Percentiles rank a stretch among this genome's conserved stretches.
These are phyloP conservation scores for Trichoderma asperelloides DNA, from an alignment of 495 filamentous ascomycete genomes.

Conservation along the genomic window DNA sequence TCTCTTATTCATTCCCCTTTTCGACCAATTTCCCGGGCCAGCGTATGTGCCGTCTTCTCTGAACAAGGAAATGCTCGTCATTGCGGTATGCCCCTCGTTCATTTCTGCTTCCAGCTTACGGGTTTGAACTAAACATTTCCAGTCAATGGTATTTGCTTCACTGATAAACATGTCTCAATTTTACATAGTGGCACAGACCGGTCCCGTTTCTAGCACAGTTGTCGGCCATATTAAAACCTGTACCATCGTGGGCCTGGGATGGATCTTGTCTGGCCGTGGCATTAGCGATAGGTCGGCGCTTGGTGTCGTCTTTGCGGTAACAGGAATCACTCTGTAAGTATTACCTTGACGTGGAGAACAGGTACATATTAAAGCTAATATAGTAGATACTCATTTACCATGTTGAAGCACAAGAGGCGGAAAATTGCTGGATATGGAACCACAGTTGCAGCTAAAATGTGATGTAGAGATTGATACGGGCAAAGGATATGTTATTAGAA, in stretches of 20 bases:
- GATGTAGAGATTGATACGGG: neutral
- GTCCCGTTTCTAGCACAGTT: constrained; percentile 62
- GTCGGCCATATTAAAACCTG: constrained; percentile 60
- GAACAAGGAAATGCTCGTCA: neutral
- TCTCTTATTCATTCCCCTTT: constrained; percentile 55
- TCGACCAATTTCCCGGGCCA: constrained; percentile 48
- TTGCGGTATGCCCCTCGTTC: neutral
- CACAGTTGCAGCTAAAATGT: neutral
- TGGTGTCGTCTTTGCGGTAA: constrained; percentile 45
- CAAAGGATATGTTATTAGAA: neutral
- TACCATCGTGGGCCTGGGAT: constrained; percentile 49
- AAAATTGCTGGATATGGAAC: neutral
- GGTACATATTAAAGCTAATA: constrained; percentile 10
- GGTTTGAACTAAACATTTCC: constrained; percentile 15
- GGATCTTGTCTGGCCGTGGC: constrained; percentile 42
- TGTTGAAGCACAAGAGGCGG: constrained; percentile 30
- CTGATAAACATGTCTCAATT: constrained; percentile 69
- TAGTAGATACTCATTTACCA: constrained; percentile 37
- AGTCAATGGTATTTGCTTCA: constrained; percentile 53
- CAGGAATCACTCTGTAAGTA: constrained; percentile 39
- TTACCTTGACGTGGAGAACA: constrained; percentile 17
- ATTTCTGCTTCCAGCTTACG: constrained; percentile 1
- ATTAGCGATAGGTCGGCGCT: constrained; percentile 43
- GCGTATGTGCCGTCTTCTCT: neutral
- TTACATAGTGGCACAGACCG: constrained; percentile 62